phyloP scores from a whole-genome alignment of 2,329 filamentous ascomycete species.

The Ophiocordyceps robertsii region DNA sequence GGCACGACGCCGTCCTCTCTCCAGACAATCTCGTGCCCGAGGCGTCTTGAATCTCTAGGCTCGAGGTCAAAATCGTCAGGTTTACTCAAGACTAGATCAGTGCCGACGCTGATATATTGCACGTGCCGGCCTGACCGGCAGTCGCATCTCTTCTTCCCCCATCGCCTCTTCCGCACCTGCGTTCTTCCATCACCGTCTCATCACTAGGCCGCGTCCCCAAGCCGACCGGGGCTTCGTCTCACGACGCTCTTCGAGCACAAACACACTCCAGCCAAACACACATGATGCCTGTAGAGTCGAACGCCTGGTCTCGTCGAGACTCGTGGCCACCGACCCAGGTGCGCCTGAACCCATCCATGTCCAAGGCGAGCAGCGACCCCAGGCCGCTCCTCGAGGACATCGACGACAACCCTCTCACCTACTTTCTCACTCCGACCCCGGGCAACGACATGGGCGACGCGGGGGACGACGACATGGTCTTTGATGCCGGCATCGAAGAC shows the following conservation, averaged over 20 bases:
- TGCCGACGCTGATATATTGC: too few relatives aligned
- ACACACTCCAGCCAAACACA: neutral
- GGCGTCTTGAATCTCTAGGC: too few relatives aligned
- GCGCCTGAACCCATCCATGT: constrained; percentile 27
- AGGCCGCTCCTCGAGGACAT: constrained; percentile 32
- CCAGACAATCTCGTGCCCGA: neutral
- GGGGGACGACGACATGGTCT: constrained; percentile 31
- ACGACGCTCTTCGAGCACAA: neutral
- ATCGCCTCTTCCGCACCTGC: too few relatives aligned
- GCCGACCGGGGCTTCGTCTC: neutral
- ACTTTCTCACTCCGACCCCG: constrained; percentile 39
- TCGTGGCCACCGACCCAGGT: constrained; percentile 41
- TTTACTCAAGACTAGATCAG: too few relatives aligned
- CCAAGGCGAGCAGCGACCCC: constrained; percentile 15
- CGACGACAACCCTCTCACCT: constrained; percentile 39
- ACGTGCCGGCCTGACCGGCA: too few relatives aligned
- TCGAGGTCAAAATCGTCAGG: too few relatives aligned
- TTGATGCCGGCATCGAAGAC: constrained; percentile 45
- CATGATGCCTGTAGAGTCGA: constrained; percentile 21
- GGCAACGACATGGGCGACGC: constrained; percentile 24
- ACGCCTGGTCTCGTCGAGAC: constrained; percentile 23
- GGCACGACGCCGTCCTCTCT: neutral
- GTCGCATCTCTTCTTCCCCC: too few relatives aligned
- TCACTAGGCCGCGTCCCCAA: too few relatives aligned
- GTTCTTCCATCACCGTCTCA: too few relatives aligned